Evolutionary conservation across 192 early-diverging fungal genomes (phyloP), one percentile per base, ranked within the genome.

Genomic region (Coemansia sp.): DNA sequence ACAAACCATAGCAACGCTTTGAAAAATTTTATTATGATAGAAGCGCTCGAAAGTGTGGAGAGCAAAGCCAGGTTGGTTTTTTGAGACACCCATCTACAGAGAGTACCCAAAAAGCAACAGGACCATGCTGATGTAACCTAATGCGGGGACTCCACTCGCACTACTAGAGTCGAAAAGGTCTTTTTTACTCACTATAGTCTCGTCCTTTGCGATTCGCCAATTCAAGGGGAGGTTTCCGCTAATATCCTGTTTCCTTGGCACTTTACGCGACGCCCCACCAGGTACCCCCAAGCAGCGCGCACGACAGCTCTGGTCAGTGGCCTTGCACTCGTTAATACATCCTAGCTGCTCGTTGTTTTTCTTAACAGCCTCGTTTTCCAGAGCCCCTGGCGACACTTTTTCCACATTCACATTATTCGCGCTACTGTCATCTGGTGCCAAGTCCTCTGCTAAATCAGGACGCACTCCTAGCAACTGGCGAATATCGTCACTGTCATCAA

Each of bases 211-310:
- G 7, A 53, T 8, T 13, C 61, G 66, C 76, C 77, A 80, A 31
- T 74, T 74, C 20, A 74, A 46, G 2, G 77, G 77, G 20, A 80
- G 58, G 23, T 71, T 71, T 0, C 77, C 72, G 38, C 42, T 67
- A 11, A 69, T 71, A 28, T 80, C 77, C 42, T 74, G 69, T 34
- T 74, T 79, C 2, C 77, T 42, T 8, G 71, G 77, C 57, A 56
- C 40, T 33, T 71, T 71, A 33, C 72, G 69, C 20, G 69, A 58
- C 18, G 77, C 77, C 31, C 68, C 72, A 13, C 77, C 77, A 26
- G 77, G 77, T 5, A 74, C 77, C 0, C 77, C 77, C 61, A 80
- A 46, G 36, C 77, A 80, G n/a, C 72, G 51, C 6, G 77, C 77
- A 0, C 66, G 65, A 51, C 77, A 80, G 55, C 77, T 71, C 60